Evolutionary conservation across 1,284 basidiomycete species (phyloP).

Genomic region (Trichosporon inkin): DNA sequence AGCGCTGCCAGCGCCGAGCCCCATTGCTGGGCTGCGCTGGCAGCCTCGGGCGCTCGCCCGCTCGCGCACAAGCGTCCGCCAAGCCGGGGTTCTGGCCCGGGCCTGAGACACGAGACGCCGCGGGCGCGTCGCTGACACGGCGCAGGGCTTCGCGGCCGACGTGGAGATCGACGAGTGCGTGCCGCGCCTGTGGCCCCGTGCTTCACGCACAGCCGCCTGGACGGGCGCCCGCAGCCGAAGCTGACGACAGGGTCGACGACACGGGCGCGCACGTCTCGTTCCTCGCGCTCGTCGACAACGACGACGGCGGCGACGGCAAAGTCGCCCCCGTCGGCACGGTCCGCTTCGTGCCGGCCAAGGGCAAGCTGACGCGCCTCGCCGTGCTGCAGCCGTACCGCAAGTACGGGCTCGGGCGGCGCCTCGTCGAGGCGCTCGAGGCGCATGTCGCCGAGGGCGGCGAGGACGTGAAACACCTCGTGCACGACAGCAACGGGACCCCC

Average conservation of each 20-base stretch:
- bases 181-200: neutral
- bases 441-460: constrained; percentile 19
- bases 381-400: constrained; percentile 36
- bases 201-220: no score
- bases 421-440: constrained; percentile 33
- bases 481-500: constrained; percentile 21
- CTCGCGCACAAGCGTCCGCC: neutral
- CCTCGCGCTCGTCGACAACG: constrained; percentile 4
- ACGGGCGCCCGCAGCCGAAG: no score
- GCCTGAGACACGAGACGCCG: neutral
- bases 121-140: no score
- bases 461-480: constrained; percentile 12
- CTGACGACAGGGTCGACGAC: constrained; percentile 17
- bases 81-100: no score
- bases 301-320: constrained; percentile 24
- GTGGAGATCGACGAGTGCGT: constrained; percentile 44
- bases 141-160: constrained; percentile 39
- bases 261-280: constrained; percentile 14
- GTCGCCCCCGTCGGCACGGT: constrained; percentile 45
- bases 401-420: constrained; percentile 40
- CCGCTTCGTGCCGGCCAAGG: constrained; percentile 36
- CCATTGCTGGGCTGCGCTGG: no score
- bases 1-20: no score
- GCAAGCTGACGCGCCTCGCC: constrained; percentile 45
- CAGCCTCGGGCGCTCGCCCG: no score